These are phyloP conservation scores for Colletotrichum tanaceti DNA, from an alignment of 2,329 filamentous ascomycete species.

Conservation along the genomic window DNA sequence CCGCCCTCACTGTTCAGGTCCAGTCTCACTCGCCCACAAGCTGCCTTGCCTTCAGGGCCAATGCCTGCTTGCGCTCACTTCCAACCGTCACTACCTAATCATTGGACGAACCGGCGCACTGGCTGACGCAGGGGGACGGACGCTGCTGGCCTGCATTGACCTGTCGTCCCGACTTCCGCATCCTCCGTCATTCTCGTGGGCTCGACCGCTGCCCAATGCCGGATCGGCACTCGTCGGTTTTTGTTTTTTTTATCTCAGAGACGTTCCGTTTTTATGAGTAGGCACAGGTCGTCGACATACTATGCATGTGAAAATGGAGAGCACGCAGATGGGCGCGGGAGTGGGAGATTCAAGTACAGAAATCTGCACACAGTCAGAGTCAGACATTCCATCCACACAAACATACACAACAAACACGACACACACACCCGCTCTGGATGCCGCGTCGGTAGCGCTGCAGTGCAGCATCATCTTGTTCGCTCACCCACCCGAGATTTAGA, in stretches of 20 bases:
- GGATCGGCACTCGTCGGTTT: neutral
- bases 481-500: neutral
- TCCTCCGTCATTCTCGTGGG: neutral
- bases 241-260: neutral
- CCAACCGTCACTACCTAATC: neutral
- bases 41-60: neutral
- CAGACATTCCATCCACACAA: neutral
- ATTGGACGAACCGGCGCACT: slow-evolving; percentile 12
- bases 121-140: slow-evolving; percentile 19
- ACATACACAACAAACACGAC: too few species aligned
- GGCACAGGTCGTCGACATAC: neutral
- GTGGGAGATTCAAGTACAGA: neutral
- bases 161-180: neutral
- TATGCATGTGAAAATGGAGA: neutral
- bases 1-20: too few species aligned
- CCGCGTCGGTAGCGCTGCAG: neutral
- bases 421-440: neutral
- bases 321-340: neutral
- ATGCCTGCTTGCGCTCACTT: slow-evolving; percentile 1
- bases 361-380: neutral
- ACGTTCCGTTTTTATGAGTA: neutral
- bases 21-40: too few species aligned
- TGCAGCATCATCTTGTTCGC: neutral
- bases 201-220: neutral
- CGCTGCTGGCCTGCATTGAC: slow-evolving; percentile 12